Conservation (phyloP, 1,284 basidiomycete species). For the Cryptococcus hybrid region DNA sequence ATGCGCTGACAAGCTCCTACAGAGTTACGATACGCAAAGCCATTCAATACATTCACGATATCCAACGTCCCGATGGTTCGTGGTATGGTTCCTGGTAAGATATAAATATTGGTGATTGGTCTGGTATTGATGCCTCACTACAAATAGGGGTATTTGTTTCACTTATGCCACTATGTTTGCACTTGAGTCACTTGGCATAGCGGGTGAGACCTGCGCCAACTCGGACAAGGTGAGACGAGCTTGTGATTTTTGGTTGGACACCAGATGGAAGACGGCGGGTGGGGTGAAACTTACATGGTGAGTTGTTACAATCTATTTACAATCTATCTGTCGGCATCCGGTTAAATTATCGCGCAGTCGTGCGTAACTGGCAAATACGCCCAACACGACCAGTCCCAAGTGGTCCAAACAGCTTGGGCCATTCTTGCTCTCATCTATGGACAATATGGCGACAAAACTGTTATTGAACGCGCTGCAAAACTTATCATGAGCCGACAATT, state of each 20-base stretch:
- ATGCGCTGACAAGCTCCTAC: background rate
- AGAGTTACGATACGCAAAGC: constrained; percentile 66
- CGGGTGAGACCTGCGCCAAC: constrained; percentile 85
- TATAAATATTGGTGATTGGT: background rate
- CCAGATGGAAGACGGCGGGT: constrained; percentile 90
- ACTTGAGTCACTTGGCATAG: constrained; percentile 83
- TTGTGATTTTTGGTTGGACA: constrained; percentile 78
- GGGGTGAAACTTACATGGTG: constrained; percentile 98
- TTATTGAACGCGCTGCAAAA: constrained; percentile 73
- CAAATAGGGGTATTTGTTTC: constrained; percentile 80
- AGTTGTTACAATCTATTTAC: constrained; percentile 34
- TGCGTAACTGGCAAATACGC: constrained; percentile 80
- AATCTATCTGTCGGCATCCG: background rate
- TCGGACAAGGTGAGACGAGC: constrained; percentile 69
- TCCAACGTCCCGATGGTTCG: constrained; percentile 82
- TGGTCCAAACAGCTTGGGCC: constrained; percentile 95
- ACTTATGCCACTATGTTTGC: constrained; percentile 97
- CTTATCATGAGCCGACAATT: constrained; percentile 90
- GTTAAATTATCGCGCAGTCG: constrained; percentile 57
- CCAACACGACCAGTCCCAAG: constrained; percentile 82
- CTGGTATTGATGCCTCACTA: background rate
- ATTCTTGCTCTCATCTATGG: constrained; percentile 89
- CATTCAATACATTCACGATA: constrained; percentile 75
- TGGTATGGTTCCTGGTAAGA: constrained; percentile 87
- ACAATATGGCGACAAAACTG: constrained; percentile 72